Evolutionary conservation across 1,284 basidiomycete genomes (phyloP), one percentile per base, ranked within the genome.

Genomic region (Mycena citricolor): DNA sequence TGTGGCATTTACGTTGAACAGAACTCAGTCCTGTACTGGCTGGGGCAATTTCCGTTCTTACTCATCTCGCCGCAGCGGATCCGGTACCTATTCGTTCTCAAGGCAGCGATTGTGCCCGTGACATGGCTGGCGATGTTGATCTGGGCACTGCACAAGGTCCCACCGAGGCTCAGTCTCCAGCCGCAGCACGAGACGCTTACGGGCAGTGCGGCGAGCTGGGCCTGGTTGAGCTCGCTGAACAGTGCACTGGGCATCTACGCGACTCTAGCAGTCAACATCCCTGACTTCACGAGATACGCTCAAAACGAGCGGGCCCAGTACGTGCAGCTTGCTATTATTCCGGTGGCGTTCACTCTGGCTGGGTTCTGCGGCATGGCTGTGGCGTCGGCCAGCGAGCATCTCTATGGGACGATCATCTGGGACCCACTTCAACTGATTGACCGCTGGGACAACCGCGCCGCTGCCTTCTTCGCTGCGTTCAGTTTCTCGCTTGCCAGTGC

Each of bases 41-140:
- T 83, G 16, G 66, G 85, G 20, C 80, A 86, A 58, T 73, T 85
- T 52, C 87, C 88, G 0, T 77, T 90, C 60, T 74, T 87, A 67
- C 69, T 90, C 39, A 68, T 90, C 37, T 87, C 86, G 16, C 86
- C 87, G 4, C 83, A 86, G 54, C 77, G 74, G 52, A 81, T 90
- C 34, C 77, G 81, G 34, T 80, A 79, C 66, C 67, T 91, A 12
- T 92, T 91, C 70, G 68, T 81, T 37, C 66, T 73, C 51, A 88
- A 90, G 64, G 77, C 79, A 1, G 62, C 76, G 43, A 62, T 84
- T 12, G 84, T 86, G 0, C 86, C 86, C 0, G 64, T 76, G 4
- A 74, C 83, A 6, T 86, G 83, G 68, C 48, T 90, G 19, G 76
- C 79, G 7, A 86, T 88, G 52, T 68, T 90, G 48, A 83, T 84